Conservation (phyloP, 768 basidiomycete genomes). For the Amanita inopinata region DNA sequence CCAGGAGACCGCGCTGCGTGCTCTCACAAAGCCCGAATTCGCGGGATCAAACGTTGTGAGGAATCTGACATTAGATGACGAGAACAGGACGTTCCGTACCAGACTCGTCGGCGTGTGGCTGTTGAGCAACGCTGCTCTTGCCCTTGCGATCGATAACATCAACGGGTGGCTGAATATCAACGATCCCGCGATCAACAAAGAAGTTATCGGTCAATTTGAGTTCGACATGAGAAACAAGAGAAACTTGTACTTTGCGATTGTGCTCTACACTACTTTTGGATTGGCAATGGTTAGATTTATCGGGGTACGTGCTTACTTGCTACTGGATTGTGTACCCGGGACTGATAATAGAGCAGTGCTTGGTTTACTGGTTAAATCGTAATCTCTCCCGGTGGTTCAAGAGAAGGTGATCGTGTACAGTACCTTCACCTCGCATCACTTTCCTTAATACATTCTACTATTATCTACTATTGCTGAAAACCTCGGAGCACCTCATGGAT, state of each 20-base stretch:
- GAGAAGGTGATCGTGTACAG: neutral
- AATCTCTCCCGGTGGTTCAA: neutral
- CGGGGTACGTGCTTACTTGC: neutral
- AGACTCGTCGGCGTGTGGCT: conserved; percentile 81
- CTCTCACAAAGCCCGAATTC: conserved; percentile 61
- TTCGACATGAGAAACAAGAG: neutral
- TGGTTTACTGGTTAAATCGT: neutral
- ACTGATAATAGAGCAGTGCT: neutral
- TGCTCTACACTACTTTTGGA: neutral
- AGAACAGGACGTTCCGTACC: conserved; percentile 90
- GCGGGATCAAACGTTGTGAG: conserved; percentile 50
- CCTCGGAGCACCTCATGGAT: neutral
- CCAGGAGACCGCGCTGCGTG: conserved; percentile 85
- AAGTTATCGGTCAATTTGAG: conserved; percentile 17
- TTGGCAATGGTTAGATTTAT: neutral
- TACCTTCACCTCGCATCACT: no score
- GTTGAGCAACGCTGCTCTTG: conserved; percentile 55
- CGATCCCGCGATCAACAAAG: conserved; percentile 26
- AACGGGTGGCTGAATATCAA: conserved; percentile 44
- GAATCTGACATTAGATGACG: conserved; percentile 80
- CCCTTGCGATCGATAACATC: conserved; percentile 68
- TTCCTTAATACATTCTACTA: no score
- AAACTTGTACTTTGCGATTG: neutral
- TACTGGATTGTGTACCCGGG: neutral
- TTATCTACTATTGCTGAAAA: no score